Conservation (phyloP, 176 grass and related monocot species). For the Aegilops umbellulata region DNA sequence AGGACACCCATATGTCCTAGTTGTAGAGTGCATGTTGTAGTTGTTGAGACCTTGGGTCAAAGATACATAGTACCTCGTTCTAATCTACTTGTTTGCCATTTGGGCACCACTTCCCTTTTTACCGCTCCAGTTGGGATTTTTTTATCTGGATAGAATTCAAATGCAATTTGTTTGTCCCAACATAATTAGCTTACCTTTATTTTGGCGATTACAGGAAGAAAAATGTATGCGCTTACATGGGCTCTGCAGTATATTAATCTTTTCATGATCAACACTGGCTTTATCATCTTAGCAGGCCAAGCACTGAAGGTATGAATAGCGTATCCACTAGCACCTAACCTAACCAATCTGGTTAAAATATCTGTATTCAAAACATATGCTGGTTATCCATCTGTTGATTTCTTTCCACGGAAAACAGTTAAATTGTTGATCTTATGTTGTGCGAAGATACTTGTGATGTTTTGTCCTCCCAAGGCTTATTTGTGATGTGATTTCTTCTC, state of each 20-base stretch:
- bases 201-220: conserved; percentile 55
- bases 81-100: not conserved
- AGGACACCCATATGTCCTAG: not conserved
- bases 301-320: conserved; percentile 78
- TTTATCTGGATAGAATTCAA: not conserved
- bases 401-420: not conserved
- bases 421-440: conserved; percentile 3
- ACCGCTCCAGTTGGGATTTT: not conserved
- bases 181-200: not conserved
- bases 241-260: conserved; percentile 94
- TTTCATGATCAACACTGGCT: conserved; percentile 99
- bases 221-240: conserved; percentile 92
- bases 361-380: not conserved
- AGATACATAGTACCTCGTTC: not conserved
- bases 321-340: not conserved
- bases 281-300: conserved; percentile 90
- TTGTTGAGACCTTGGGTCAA: not conserved
- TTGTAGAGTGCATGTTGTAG: not conserved
- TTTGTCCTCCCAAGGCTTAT: conserved; percentile 5
- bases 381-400: not conserved
- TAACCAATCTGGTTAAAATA: not conserved
- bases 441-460: not conserved
- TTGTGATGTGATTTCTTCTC: conserved; percentile 2
- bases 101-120: conserved; percentile 5
- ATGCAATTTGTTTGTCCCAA: not conserved